Percentiles rank a stretch among this genome's conserved stretches.
Evolutionary conservation across 768 basidiomycete genomes (phyloP).

Genomic region (Pulveroboletus sp.): DNA sequence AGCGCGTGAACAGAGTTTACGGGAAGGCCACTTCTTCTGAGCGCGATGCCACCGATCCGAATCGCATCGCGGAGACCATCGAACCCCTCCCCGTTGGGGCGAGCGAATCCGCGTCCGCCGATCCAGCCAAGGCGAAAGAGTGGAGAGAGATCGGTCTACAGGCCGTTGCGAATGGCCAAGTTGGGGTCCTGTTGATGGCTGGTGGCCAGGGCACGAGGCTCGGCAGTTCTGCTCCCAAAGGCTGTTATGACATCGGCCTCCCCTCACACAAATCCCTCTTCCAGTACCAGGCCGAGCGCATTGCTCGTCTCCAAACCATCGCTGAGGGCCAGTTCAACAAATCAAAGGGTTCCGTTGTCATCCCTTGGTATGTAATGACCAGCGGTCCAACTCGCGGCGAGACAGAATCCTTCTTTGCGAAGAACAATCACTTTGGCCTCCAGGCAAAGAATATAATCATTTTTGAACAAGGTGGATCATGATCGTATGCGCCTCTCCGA

Average conservation of each 20-base stretch:
- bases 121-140: conserved; percentile 52
- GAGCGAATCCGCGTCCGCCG: conserved; percentile 56
- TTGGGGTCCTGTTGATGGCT: conserved; percentile 96
- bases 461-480: conserved; percentile 85
- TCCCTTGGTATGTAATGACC: conserved; percentile 99
- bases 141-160: conserved; percentile 80
- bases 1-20: conserved; percentile 89
- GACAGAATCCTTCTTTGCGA: conserved; percentile 81
- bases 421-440: conserved; percentile 80
- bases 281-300: conserved; percentile 97
- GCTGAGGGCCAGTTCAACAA: conserved; percentile 57
- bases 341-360: conserved; percentile 56
- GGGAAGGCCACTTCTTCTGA: conserved; percentile 69
- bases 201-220: conserved; percentile 96
- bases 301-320: conserved; percentile 74
- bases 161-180: conserved; percentile 77
- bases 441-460: conserved; percentile 75
- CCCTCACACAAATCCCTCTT: conserved; percentile 93
- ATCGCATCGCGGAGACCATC: conserved; percentile 48
- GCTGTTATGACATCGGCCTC: conserved; percentile 95
- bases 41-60: conserved; percentile 41
- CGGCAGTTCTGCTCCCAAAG: conserved; percentile 90
- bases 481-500: background rate
- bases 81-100: conserved; percentile 79
- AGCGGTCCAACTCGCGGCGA: conserved; percentile 89